Evolutionary conservation across 1,139 yeast genomes (phyloP).

Genomic region (Casaregolazyma suthepensis): DNA sequence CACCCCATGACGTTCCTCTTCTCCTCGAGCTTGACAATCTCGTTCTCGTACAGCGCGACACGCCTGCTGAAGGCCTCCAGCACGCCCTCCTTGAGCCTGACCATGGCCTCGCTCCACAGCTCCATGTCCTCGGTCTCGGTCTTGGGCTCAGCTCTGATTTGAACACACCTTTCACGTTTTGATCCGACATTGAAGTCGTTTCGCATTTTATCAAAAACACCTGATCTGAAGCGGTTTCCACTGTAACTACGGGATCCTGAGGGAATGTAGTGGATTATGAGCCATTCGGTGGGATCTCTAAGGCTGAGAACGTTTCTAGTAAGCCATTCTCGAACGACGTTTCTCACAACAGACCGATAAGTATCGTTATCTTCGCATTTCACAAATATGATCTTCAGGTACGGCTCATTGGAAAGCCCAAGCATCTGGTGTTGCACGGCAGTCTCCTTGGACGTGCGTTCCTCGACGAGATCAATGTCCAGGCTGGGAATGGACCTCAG

Average conservation of each 20-base stretch:
- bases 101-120: conserved; percentile 44
- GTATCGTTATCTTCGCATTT: conserved; percentile 61
- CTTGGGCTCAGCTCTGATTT: conserved; percentile 34
- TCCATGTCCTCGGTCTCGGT: conserved; percentile 39
- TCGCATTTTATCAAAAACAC: conserved; percentile 58
- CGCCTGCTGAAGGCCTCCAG: conserved; percentile 51
- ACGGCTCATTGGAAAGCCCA: conserved; percentile 44
- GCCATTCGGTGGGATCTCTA: conserved; percentile 56
- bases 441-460: conserved; percentile 41
- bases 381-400: conserved; percentile 64
- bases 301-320: conserved; percentile 39
- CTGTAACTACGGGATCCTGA: conserved; percentile 37
- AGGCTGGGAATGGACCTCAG: conserved; percentile 63
- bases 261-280: conserved; percentile 52
- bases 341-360: conserved; percentile 74
- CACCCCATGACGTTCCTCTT: conserved; percentile 35
- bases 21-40: conserved; percentile 33
- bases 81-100: conserved; percentile 47
- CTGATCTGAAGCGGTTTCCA: conserved; percentile 45
- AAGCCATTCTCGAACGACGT: conserved; percentile 78
- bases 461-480: conserved; percentile 56
- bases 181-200: conserved; percentile 51
- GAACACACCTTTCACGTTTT: conserved; percentile 34
- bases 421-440: conserved; percentile 37
- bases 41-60: conserved; percentile 38